phyloP scores from a whole-genome alignment of 345 rosid species.

The Eucalyptus cloeziana region DNA sequence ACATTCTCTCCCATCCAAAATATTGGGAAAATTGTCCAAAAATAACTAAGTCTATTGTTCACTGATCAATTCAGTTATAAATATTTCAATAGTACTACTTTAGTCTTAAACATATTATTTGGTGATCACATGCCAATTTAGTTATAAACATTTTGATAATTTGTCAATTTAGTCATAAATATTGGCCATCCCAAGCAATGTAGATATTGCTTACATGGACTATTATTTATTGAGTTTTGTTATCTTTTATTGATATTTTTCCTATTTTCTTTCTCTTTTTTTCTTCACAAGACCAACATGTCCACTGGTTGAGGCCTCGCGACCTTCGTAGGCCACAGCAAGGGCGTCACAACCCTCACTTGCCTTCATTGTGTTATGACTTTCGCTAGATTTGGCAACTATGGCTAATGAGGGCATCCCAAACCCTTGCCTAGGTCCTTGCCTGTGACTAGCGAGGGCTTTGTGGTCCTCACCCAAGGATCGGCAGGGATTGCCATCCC shows the following conservation, averaged over 20 bases:
- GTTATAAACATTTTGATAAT: too few species aligned
- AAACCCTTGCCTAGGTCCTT: neutral
- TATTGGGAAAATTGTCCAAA: neutral
- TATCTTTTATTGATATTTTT: too few species aligned
- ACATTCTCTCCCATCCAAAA: neutral
- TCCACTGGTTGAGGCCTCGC: rapidly evolving
- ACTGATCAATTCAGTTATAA: rapidly evolving
- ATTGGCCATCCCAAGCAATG: rapidly evolving
- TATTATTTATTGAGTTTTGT: too few species aligned
- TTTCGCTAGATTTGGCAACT: too few species aligned
- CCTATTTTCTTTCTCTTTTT: rapidly evolving
- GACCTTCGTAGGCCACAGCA: neutral
- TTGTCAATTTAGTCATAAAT: rapidly evolving
- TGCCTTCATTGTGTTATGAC: neutral
- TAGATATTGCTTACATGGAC: too few species aligned
- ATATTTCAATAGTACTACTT: too few species aligned
- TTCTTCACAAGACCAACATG: rapidly evolving
- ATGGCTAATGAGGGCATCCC: rapidly evolving
- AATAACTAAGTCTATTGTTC: neutral
- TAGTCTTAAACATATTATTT: too few species aligned
- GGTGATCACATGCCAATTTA: rapidly evolving
- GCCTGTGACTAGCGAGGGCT: rapidly evolving
- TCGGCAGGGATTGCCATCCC: rapidly evolving
- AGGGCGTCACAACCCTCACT: rapidly evolving
- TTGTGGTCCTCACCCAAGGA: rapidly evolving